These are phyloP conservation scores for Plasmodium vinckei DNA, from an alignment of 169 alveolate species.

Conservation along the genomic window DNA sequence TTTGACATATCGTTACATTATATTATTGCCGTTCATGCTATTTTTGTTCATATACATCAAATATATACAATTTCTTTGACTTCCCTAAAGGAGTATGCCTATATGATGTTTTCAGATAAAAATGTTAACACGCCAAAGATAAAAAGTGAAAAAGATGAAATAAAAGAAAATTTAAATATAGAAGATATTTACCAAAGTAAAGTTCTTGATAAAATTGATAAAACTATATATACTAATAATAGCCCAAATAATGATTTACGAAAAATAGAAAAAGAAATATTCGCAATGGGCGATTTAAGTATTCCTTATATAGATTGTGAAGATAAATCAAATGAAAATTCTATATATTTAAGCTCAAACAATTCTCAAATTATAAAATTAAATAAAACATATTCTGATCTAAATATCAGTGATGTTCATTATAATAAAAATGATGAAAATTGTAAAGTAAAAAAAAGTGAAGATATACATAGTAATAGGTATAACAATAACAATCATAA, in stretches of 20 bases:
- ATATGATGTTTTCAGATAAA: conserved; percentile 56
- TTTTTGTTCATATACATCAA: neutral
- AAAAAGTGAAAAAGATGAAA: neutral
- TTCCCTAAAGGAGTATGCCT: conserved; percentile 30
- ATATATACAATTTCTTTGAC: neutral
- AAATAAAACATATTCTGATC: too few species aligned
- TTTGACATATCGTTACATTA: neutral
- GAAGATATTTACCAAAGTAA: neutral
- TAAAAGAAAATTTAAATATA: neutral
- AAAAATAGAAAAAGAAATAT: neutral
- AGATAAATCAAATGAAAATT: neutral
- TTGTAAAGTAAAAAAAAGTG: too few species aligned
- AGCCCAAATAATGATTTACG: neutral
- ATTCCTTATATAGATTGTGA: neutral
- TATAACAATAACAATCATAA: too few species aligned
- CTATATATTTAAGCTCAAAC: too few species aligned
- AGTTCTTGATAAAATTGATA: neutral
- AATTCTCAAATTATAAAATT: too few species aligned
- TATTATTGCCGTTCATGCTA: neutral
- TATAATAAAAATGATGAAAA: too few species aligned
- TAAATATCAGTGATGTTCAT: too few species aligned
- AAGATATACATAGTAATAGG: too few species aligned
- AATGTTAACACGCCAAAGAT: conserved; percentile 6
- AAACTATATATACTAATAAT: neutral
- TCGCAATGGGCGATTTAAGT: neutral